A percentile compares a stretch with the other conserved stretches of the same genome.
Conservation (phyloP, 306 rosid species). For the Calophaca sinica region DNA sequence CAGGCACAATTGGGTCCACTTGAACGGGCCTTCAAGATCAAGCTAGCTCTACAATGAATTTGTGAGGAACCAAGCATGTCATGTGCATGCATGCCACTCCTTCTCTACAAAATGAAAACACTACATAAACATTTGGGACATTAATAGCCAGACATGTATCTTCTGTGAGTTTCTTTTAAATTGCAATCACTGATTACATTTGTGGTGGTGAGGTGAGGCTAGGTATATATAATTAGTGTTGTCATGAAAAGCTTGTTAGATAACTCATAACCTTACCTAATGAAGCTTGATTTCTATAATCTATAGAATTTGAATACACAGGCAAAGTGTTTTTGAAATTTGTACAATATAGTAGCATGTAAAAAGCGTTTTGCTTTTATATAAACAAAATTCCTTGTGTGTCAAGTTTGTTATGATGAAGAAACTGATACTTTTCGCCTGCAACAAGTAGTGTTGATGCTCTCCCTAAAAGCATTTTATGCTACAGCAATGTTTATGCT, state of each 20-base stretch:
- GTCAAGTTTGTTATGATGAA: background rate
- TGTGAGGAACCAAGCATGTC: no score
- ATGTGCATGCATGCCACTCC: no score
- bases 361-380: background rate
- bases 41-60: no score
- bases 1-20: no score
- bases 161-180: constrained; percentile 44
- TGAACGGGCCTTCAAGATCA: no score
- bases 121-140: no score
- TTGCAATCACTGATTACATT: background rate
- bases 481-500: no score
- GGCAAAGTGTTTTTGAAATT: constrained; percentile 33
- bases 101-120: no score
- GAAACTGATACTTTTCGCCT: background rate
- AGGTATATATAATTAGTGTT: constrained; percentile 21
- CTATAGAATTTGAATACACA: constrained; percentile 22
- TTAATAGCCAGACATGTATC: background rate
- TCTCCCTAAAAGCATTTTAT: no score
- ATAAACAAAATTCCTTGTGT: constrained; percentile 23
- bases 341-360: constrained; percentile 30
- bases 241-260: constrained; percentile 6
- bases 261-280: constrained; percentile 25
- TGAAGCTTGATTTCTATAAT: constrained; percentile 37
- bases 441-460: no score
- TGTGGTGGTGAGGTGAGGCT: constrained; percentile 14